These are phyloP conservation scores for Calycina herbarum DNA, from an alignment of 2,329 filamentous ascomycete genomes.

Conservation along the genomic window DNA sequence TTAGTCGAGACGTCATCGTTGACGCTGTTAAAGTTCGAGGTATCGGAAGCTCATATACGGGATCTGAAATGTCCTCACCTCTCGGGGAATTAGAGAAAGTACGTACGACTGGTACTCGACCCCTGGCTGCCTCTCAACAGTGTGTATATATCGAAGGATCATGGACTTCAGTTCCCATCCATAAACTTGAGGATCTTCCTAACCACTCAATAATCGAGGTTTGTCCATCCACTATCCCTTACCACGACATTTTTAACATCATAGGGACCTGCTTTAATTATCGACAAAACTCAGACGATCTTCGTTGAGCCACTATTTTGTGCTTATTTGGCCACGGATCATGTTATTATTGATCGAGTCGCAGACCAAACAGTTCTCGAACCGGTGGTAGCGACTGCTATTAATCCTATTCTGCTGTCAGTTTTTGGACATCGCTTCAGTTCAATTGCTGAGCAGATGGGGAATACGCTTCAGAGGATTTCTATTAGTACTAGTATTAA, in stretches of 20 bases:
- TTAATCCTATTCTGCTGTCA: slow-evolving; percentile 73
- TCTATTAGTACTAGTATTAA: slow-evolving; percentile 77
- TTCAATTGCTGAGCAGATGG: slow-evolving; percentile 84
- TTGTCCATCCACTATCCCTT: background rate
- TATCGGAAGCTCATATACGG: slow-evolving; percentile 56
- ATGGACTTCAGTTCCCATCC: background rate
- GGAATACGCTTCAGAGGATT: slow-evolving; percentile 72
- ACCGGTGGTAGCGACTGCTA: slow-evolving; percentile 42
- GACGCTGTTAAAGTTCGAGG: slow-evolving; percentile 84
- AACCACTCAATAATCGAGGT: background rate
- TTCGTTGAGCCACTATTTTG: slow-evolving; percentile 76
- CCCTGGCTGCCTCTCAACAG: background rate
- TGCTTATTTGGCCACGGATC: slow-evolving; percentile 66
- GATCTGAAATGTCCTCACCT: background rate
- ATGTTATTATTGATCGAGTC: slow-evolving; percentile 73
- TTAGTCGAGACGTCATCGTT: slow-evolving; percentile 79
- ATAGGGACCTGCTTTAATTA: slow-evolving; percentile 76
- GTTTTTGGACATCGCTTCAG: slow-evolving; percentile 81
- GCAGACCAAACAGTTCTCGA: slow-evolving; percentile 6
- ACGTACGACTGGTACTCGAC: background rate
- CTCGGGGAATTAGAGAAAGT: background rate
- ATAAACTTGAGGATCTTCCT: background rate
- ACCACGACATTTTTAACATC: background rate
- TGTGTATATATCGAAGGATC: background rate
- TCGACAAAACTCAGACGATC: slow-evolving; percentile 86